Evolutionary conservation across 371 early-diverging fungal genomes (phyloP), one percentile per base, ranked within the genome.

Genomic region (Apophysomyces elegans): DNA sequence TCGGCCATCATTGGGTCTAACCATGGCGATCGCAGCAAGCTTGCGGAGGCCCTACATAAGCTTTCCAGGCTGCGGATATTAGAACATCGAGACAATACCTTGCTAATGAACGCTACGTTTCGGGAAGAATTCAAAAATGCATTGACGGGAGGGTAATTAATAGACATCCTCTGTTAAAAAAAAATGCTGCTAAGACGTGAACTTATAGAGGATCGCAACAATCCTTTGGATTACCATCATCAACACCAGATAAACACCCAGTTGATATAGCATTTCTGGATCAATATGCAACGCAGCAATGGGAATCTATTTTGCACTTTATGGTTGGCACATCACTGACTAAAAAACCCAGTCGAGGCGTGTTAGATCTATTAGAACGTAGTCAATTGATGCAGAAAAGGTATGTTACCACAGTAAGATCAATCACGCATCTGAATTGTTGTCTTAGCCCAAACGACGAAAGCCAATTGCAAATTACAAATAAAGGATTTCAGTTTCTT

Each of bases 401-500:
- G 73, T 78, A 79, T 32, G 65, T 63, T 46, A 38, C 21, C 41
- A 26, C n/a, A 26, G 9, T 26, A 58, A 32, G 39, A 36, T 13
- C 44, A 18, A 66, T 47, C 14, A 36, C 14, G 6, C 60, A 38
- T 16, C 36, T 37, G n/a, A 41, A 58, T 64, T 14, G 7, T 21
- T 7, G 61, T 37, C 44, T 7, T 62, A 67, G 71, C 56, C 6
- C 56, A 5, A 69, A 63, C 32, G 59, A 64, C 37, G 65, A 37
- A n/a, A 56, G 63, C 9, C 74, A 70, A 36, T 50, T 83, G 18
- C 79, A 83, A 46, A 98, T 98, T 65, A 96, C 97, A 13, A 95
- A 94, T 77, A 92, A 93, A 63, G 99, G 99, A 1, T 98, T 98
- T 72, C 97, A 97, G 69, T 98, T 98, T 74, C 73, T 98, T 46